Conservation (phyloP, 805 yeast species). For the Yarrowia deformans region DNA sequence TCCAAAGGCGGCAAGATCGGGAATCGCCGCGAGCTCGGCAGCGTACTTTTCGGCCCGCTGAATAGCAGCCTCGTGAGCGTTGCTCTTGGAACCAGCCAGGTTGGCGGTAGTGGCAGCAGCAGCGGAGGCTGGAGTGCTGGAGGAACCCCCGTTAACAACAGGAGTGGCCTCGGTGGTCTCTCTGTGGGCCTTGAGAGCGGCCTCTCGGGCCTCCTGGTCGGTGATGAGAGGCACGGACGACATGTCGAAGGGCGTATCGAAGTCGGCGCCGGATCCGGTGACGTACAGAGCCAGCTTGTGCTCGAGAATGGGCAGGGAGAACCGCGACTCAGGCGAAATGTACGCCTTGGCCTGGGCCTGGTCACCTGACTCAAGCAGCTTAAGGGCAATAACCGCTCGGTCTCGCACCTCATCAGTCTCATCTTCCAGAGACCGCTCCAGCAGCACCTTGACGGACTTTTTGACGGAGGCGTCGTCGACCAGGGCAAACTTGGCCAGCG, state of each 20-base stretch:
- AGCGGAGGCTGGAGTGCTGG: conserved; percentile 51
- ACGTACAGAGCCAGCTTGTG: conserved; percentile 76
- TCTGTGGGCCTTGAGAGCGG: conserved; percentile 56
- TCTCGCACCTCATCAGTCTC: conserved; percentile 97
- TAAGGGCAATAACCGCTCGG: conserved; percentile 87
- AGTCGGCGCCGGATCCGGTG: conserved; percentile 56
- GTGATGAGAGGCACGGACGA: conserved; percentile 62
- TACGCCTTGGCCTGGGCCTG: conserved; percentile 55
- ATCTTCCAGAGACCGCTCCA: conserved; percentile 85
- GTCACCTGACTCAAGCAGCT: conserved; percentile 59
- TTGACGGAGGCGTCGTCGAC: conserved; percentile 70
- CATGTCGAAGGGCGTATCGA: conserved; percentile 71
- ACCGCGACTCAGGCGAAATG: conserved; percentile 71
- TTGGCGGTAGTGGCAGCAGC: conserved; percentile 42
- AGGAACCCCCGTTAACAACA: conserved; percentile 51
- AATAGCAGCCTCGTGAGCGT: conserved; percentile 43
- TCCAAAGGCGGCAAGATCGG: conserved; percentile 79
- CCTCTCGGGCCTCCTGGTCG: conserved; percentile 52
- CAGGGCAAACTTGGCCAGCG: conserved; percentile 88
- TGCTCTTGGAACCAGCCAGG: conserved; percentile 42
- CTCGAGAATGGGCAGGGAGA: conserved; percentile 80
- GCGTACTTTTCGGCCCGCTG: conserved; percentile 56
- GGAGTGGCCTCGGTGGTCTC: conserved; percentile 62
- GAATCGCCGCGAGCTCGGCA: conserved; percentile 70
- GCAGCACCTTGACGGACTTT: conserved; percentile 73